Evolutionary conservation across 305 asterid genomes (phyloP), one percentile per base, ranked within the genome.

Genomic region (Caryopteris hybrid): DNA sequence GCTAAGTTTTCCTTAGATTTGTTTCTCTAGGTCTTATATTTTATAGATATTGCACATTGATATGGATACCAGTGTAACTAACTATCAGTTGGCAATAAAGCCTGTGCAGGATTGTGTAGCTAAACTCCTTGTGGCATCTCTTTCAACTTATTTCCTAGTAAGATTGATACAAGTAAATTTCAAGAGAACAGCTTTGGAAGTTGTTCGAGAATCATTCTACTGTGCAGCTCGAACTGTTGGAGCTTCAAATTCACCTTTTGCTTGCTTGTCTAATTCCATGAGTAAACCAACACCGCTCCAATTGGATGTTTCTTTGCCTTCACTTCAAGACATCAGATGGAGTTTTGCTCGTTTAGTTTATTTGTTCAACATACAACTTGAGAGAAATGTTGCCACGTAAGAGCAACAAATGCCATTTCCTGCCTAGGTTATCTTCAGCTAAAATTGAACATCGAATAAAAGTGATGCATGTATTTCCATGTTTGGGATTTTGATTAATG

Each of bases 361-460:
- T 85, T 75, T 94, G 71, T 91, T 94, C 90, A 89, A 94, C 86
- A 83, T 86, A 34, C 99, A 89, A 74, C 86, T 94, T 11, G 99
- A 94, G 85, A 87, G 86, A 86, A 94, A 91, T 70, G 93, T 94
- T 68, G 90, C 96, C 78, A 87, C 84, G 99, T 94, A 85, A 91
- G 99, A 74, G 62, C 56, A 69, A 36, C 64, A 53, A 59, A 69
- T 56, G 47, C n/a, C 48, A 23, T 53, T 55, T 73, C 43, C 64
- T 63, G 38, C 23, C 70, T 46, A 50, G 29, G 53, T 43, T 70
- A 31, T 36, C 38, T 60, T 64, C 66, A 18, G 23, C 66, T 52
- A 42, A 54, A 62, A 36, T 57, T 66, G 11, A 42, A 52, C 51
- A 51, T 61, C 54, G 47, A 70, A 33, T 38, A 54, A 39, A 53